Conservation (phyloP, 225 moss, liverwort and hornwort genomes). For the Physcomitrellopsis africana region DNA sequence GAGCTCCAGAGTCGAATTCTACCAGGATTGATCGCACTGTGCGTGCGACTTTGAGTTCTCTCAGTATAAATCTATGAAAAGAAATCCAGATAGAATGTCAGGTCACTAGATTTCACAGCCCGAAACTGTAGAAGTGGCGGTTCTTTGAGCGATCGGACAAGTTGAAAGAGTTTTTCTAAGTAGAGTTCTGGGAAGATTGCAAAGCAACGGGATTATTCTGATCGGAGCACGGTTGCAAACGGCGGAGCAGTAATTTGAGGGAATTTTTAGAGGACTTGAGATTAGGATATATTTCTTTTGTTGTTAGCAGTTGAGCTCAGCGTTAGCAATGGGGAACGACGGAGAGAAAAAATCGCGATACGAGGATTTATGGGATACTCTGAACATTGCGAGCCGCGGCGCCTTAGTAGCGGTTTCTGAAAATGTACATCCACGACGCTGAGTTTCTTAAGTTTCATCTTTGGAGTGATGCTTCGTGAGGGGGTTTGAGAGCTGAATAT, state of each 20-base stretch:
- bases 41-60: too few species aligned
- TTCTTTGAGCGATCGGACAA: too few species aligned
- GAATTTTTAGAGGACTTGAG: not conserved
- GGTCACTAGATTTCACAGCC: too few species aligned
- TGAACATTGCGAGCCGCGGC: slow-evolving; percentile 53
- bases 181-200: not conserved
- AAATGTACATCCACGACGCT: slow-evolving; percentile 32
- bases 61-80: too few species aligned
- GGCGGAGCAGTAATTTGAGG: not conserved
- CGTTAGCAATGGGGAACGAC: slow-evolving; percentile 36
- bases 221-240: not conserved
- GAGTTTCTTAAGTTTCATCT: slow-evolving; percentile 5
- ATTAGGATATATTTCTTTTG: not conserved
- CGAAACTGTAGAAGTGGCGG: too few species aligned
- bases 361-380: slow-evolving; percentile 45
- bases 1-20: too few species aligned
- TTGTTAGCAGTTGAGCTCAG: not conserved
- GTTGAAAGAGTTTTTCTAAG: too few species aligned
- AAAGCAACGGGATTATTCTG: slow-evolving; percentile 4
- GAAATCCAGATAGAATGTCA: too few species aligned
- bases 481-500: not conserved
- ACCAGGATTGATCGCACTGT: too few species aligned
- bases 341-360: slow-evolving; percentile 35
- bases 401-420: slow-evolving; percentile 45
- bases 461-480: not conserved